Evolutionary conservation across 805 yeast genomes (phyloP).

Genomic region (Ogataea wickerhamii): DNA sequence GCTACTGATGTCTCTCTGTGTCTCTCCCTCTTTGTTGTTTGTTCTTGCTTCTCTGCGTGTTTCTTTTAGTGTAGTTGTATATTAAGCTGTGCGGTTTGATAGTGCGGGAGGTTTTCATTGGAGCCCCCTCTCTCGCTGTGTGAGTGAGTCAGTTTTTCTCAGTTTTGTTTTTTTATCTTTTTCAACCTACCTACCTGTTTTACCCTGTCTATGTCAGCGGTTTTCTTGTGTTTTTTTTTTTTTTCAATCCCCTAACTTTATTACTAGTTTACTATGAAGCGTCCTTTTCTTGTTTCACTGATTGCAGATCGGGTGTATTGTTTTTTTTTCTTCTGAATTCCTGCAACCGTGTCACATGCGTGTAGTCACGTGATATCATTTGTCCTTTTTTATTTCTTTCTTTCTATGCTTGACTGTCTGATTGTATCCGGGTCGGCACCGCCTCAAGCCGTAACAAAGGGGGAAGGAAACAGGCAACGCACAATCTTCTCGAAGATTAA

Average conservation of each 20-base stretch:
- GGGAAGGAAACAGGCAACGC: background rate
- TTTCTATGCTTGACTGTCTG: background rate
- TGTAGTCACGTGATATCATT: too few relatives aligned
- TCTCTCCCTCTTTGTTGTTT: background rate
- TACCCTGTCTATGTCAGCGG: too few relatives aligned
- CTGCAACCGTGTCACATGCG: too few relatives aligned
- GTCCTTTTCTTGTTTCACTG: conserved; percentile 1
- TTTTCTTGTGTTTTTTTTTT: conserved; percentile 4
- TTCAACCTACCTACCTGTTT: too few relatives aligned
- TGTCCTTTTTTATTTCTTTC: background rate
- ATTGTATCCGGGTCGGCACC: background rate
- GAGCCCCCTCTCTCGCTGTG: background rate
- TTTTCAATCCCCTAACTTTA: conserved; percentile 2
- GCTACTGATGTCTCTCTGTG: background rate
- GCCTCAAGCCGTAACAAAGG: background rate
- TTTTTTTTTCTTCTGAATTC: conserved; percentile 2
- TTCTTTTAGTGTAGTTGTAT: conserved; percentile 2
- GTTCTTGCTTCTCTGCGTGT: background rate
- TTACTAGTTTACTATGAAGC: conserved; percentile 1
- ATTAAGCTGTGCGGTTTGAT: background rate
- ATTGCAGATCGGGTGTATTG: too few relatives aligned
- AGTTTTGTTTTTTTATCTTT: conserved; percentile 2
- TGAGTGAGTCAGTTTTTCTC: conserved; percentile 2
- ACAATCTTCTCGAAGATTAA: background rate
- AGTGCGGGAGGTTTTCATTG: background rate